Evolutionary conservation across 2,329 filamentous ascomycete species (phyloP), one percentile per base, ranked within the genome.

Genomic region (Fragosphaeria purpurea): DNA sequence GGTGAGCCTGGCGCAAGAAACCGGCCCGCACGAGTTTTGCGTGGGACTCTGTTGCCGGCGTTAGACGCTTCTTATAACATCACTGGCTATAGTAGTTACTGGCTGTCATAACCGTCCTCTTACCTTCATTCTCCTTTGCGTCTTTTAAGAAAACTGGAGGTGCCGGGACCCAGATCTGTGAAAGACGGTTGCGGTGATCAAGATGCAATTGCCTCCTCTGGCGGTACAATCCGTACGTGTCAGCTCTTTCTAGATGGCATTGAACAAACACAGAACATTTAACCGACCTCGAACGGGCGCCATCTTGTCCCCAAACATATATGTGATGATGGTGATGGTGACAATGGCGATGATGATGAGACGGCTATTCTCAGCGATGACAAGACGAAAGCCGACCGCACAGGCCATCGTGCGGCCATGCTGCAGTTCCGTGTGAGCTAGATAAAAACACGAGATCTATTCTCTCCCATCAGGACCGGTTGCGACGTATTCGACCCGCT

Each of bases 151-250:
- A 44, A 9, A 57, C 55, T 7, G 47, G 46, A 5, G 83, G 82
- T 1, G 83, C 86, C 2, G 89, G 88, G 33, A 83, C 74, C 88
- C 90, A 96, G 65, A 89, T 78, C 44, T 74, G 82, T 4, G 88
- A 91, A 8, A 91, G 65, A 55, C 83, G 73, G 60, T 55, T 53
- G 12, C 61, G 55, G 45, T 60, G 57, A 34, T 62, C 60, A 6
- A 57, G 13, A 41, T 58, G 53, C 10, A 61, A 40, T 4, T 33
- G 41, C 5, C 57, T 50, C n/a, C 30, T 35, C 55, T 54, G 22
- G 22, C 22, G 22, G 22, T 22, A 22, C 22, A 22, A 22, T 22
- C 22, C 22, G 22, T 22, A 22, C 22, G 22, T 22, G 22, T 22
- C 22, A 22, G 22, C 22, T 22, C 22, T 22, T 22, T 22, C 22